Conservation (phyloP, 768 basidiomycete species). For the Agrocybe pediades region DNA sequence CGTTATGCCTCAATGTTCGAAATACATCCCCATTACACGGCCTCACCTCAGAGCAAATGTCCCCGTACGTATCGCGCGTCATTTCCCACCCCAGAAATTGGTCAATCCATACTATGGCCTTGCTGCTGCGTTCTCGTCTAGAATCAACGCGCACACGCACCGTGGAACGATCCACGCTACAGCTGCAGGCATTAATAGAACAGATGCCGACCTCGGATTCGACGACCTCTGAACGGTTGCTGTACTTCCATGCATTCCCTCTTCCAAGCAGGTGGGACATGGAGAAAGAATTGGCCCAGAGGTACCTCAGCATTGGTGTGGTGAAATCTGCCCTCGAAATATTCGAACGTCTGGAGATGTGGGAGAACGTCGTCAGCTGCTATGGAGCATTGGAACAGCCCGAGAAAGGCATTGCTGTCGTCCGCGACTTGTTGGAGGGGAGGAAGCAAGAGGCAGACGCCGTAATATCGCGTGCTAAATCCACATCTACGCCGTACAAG, state of each 20-base stretch:
- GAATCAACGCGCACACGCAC: slow-evolving; percentile 89
- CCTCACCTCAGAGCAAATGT: slow-evolving; percentile 89
- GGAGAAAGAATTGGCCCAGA: slow-evolving; percentile 84
- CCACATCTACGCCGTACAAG: slow-evolving; percentile 40
- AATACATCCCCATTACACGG: slow-evolving; percentile 91
- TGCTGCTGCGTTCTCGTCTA: slow-evolving; percentile 89
- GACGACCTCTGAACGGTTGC: slow-evolving; percentile 68
- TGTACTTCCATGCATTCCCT: slow-evolving; percentile 77
- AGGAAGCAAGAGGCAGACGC: slow-evolving; percentile 80
- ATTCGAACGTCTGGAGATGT: slow-evolving; percentile 95
- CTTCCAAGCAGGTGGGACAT: slow-evolving; percentile 93
- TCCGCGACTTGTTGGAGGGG: slow-evolving; percentile 84
- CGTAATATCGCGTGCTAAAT: slow-evolving; percentile 64
- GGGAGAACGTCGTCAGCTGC: slow-evolving; percentile 95
- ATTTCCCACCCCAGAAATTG: slow-evolving; percentile 91
- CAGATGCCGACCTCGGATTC: slow-evolving; percentile 94
- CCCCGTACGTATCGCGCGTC: slow-evolving; percentile 88
- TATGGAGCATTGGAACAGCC: slow-evolving; percentile 79
- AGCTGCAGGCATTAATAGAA: slow-evolving; percentile 94
- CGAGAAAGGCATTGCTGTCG: slow-evolving; percentile 78
- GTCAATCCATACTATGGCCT: slow-evolving; percentile 96
- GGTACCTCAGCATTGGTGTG: slow-evolving; percentile 85
- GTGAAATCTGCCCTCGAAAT: slow-evolving; percentile 90
- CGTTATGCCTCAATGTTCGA: slow-evolving; percentile 86
- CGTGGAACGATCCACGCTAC: slow-evolving; percentile 88